Evolutionary conservation across 169 alveolate species (phyloP), one percentile per base, ranked within the genome.

Genomic region (Eimeria necatrix): DNA sequence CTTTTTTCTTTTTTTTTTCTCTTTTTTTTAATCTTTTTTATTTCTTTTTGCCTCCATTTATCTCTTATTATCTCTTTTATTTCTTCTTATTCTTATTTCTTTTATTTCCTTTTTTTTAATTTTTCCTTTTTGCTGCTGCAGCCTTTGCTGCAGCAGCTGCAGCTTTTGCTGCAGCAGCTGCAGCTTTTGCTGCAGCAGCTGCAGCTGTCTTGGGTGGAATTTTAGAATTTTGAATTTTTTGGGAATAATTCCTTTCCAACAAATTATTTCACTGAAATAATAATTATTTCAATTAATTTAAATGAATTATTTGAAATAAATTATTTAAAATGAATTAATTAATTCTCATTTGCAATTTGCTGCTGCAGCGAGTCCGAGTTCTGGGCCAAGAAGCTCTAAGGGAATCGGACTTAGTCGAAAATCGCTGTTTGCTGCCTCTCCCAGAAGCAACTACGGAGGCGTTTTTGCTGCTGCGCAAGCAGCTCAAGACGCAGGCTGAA

Each of bases 301-400:
- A 32, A 32, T 32, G 41, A 32, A 32, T 32, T 32, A 32, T 32
- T 32, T 32, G 41, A 32, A 32, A 32, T 32, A 32, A 32, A 32
- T 32, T 0, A 32, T 32, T 32, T 32, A 32, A 32, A 32, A 32
- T 32, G 41, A 32, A 32, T 32, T 32, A 32, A 32, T 32, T 32
- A 32, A 32, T 2, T 32, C 41, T 0, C 0, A 2, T 2, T 32
- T 32, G 41, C 41, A 32, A 32, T 32, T 32, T 32, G 68, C 20
- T 10, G 12, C 22, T 56, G 20, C 68, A 86, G 93, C 59, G 93
- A 4, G 93, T 86, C 53, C 93, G 93, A 6, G 24, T 86, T 6
- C 53, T 86, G 46, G 93, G 93, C 70, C 81, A 74, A 41, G 93
- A 86, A 24, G 70, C 70, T 10, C 84, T 86, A 14, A 81, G 93